Conservation (phyloP, 1,284 basidiomycete species). For the Phenoliferia sp. region DNA sequence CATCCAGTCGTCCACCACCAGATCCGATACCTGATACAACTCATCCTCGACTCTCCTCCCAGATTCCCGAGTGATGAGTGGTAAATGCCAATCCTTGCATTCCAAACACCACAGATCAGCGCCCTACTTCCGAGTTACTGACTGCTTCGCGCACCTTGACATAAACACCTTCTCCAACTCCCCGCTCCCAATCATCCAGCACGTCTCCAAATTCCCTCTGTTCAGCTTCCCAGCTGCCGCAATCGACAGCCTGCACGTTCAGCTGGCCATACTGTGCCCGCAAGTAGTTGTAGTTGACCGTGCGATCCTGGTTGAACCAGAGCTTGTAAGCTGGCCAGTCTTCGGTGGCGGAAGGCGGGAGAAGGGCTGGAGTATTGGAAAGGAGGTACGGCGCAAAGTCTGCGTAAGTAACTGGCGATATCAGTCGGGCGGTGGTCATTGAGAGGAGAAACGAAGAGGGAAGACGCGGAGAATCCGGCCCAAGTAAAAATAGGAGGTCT, state of each 20-base stretch:
- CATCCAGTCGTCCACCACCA: constrained; percentile 54
- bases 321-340: neutral
- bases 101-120: neutral
- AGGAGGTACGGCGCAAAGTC: neutral
- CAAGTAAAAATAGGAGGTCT: too few relatives aligned
- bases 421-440: neutral
- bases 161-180: constrained; percentile 42
- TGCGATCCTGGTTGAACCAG: neutral
- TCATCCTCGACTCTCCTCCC: constrained; percentile 15
- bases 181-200: constrained; percentile 43
- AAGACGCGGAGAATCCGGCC: too few relatives aligned
- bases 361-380: neutral
- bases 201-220: constrained; percentile 20
- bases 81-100: constrained; percentile 54
- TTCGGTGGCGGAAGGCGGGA: neutral
- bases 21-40: constrained; percentile 48
- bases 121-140: neutral
- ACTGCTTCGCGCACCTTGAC: constrained; percentile 36
- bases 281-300: neutral
- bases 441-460: too few relatives aligned
- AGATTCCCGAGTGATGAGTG: constrained; percentile 22
- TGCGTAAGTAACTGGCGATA: neutral
- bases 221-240: neutral
- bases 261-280: neutral
- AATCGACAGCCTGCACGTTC: neutral